These are phyloP conservation scores for Ophiostoma fasciatum DNA, from an alignment of 2,329 filamentous ascomycete species.

Conservation along the genomic window DNA sequence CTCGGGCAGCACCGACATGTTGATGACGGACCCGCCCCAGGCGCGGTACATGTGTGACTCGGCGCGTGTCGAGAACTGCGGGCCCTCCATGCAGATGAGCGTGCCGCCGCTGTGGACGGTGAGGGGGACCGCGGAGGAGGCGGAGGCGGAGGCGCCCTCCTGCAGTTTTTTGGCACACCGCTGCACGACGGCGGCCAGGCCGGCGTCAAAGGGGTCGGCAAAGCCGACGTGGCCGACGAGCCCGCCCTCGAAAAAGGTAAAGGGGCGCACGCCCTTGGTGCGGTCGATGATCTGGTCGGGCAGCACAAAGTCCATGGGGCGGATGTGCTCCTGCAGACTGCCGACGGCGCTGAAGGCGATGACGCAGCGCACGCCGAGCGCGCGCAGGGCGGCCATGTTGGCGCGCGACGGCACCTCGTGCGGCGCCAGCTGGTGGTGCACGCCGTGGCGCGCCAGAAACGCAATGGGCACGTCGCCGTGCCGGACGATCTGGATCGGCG, in stretches of 20 bases:
- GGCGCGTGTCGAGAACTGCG: slow-evolving; percentile 90
- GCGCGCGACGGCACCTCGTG: slow-evolving; percentile 91
- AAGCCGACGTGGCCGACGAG: slow-evolving; percentile 92
- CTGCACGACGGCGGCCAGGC: slow-evolving; percentile 61
- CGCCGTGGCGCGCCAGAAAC: slow-evolving; percentile 85
- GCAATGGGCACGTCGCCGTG: slow-evolving; percentile 73
- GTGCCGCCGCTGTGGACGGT: slow-evolving; percentile 72
- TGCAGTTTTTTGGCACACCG: too few species aligned
- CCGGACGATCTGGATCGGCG: slow-evolving; percentile 72
- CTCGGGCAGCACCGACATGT: slow-evolving; percentile 94
- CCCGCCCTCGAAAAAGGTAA: slow-evolving; percentile 89
- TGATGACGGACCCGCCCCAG: slow-evolving; percentile 91
- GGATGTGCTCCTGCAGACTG: slow-evolving; percentile 80
- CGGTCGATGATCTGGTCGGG: slow-evolving; percentile 96
- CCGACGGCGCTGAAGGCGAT: slow-evolving; percentile 95
- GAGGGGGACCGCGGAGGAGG: slow-evolving; percentile 71
- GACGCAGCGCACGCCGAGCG: slow-evolving; percentile 75
- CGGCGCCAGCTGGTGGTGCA: slow-evolving; percentile 76
- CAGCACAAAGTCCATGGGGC: slow-evolving; percentile 90
- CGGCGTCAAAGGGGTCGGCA: slow-evolving; percentile 82
- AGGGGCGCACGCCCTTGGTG: slow-evolving; percentile 86
- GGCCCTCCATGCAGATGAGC: slow-evolving; percentile 96
- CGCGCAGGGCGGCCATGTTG: slow-evolving; percentile 94
- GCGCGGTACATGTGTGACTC: slow-evolving; percentile 90
- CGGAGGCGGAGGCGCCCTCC: slow-evolving; percentile 30